Percentiles rank a stretch among this genome's conserved stretches.
Conservation (phyloP, 2,329 filamentous ascomycete genomes). For the Aphanoascus verrucosus region DNA sequence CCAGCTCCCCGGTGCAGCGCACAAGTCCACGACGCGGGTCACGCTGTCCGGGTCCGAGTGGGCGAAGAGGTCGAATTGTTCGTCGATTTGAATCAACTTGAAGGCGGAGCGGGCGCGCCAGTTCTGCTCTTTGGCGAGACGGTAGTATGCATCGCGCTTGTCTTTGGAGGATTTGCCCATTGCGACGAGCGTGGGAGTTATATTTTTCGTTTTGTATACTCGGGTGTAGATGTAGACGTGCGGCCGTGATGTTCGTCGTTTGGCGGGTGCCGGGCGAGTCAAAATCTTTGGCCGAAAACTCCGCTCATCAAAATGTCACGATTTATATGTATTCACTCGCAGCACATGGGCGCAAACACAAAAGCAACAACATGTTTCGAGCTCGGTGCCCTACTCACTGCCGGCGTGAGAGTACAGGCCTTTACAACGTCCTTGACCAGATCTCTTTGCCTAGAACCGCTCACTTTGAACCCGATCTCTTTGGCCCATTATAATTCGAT, state of each 20-base stretch:
- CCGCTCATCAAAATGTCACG: too few relatives aligned
- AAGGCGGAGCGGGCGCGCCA: constrained; percentile 95
- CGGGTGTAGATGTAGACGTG: background rate
- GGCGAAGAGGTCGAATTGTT: constrained; percentile 89
- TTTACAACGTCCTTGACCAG: too few relatives aligned
- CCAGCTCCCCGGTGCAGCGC: constrained; percentile 93
- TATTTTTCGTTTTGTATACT: background rate
- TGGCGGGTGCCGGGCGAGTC: background rate
- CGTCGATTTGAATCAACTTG: constrained; percentile 91
- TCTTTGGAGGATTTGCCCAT: constrained; percentile 99
- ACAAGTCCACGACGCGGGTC: constrained; percentile 87
- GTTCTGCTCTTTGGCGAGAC: constrained; percentile 95
- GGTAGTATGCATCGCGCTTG: constrained; percentile 95
- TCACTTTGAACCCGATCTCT: background rate
- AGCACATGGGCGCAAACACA: too few relatives aligned
- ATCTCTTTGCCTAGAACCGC: too few relatives aligned
- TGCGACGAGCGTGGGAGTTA: background rate
- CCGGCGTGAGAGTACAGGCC: too few relatives aligned
- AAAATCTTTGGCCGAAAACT: too few relatives aligned
- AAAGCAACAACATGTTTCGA: too few relatives aligned
- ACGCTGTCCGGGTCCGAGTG: constrained; percentile 53
- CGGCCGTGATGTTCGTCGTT: background rate
- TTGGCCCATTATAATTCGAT: constrained; percentile 2
- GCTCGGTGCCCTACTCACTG: too few relatives aligned
- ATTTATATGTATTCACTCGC: too few relatives aligned